A percentile compares a stretch with the other conserved stretches of the same genome.
These are phyloP conservation scores for Cryphonectria carpinicola DNA, from an alignment of 2,329 filamentous ascomycete genomes.

Conservation along the genomic window DNA sequence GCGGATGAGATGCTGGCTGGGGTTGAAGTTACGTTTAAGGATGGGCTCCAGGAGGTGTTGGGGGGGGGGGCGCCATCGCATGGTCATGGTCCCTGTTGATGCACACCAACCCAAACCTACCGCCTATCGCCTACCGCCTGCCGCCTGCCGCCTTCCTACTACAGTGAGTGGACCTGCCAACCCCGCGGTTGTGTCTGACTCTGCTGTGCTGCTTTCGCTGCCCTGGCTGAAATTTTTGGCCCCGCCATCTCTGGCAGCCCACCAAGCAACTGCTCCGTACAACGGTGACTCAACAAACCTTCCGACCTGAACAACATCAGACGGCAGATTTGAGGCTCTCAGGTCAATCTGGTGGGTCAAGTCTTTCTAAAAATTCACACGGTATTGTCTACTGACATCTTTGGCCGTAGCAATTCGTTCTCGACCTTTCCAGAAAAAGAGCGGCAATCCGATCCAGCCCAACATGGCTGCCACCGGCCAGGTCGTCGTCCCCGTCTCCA, in stretches of 20 bases:
- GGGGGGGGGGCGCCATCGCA: not conserved
- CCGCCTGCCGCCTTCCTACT: not conserved
- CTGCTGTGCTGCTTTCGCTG: not conserved
- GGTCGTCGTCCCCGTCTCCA: slow-evolving; percentile 57
- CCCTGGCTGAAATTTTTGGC: slow-evolving; percentile 29
- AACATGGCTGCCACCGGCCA: slow-evolving; percentile 56
- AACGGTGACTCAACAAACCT: slow-evolving; percentile 25
- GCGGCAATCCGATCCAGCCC: slow-evolving; percentile 8
- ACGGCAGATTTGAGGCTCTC: not conserved
- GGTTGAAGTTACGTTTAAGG: not conserved
- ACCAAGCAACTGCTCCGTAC: not conserved
- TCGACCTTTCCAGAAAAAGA: not conserved
- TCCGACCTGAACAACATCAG: slow-evolving; percentile 4
- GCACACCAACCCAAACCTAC: not conserved
- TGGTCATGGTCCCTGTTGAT: slow-evolving; percentile 10
- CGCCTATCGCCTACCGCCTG: too few relatives aligned
- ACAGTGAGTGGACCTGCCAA: slow-evolving; percentile 18
- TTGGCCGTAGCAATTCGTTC: not conserved
- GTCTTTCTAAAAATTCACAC: not conserved
- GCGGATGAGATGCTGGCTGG: not conserved
- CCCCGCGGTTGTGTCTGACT: slow-evolving; percentile 21
- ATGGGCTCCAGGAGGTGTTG: not conserved
- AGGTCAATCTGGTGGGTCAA: not conserved
- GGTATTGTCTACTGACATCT: not conserved
- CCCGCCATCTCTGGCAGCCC: slow-evolving; percentile 15